These are phyloP conservation scores for Leishmania gerbilli DNA, from an alignment of 208 protist species.

Conservation along the genomic window DNA sequence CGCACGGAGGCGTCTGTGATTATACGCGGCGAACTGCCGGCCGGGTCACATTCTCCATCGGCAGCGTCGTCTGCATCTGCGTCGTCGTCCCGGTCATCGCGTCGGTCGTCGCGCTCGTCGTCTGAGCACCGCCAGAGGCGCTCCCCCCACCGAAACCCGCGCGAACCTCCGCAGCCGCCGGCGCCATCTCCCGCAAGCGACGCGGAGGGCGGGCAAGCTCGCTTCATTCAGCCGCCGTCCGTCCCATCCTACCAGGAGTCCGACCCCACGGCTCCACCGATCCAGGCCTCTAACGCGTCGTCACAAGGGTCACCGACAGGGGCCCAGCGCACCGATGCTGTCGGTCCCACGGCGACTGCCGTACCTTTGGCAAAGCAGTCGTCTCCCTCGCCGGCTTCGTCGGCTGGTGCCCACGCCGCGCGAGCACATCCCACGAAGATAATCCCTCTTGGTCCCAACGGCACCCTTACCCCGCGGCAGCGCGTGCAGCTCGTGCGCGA, in stretches of 20 bases:
- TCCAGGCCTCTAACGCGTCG: not conserved
- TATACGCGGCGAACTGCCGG: conserved; percentile 37
- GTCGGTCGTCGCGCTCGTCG: conserved; percentile 8
- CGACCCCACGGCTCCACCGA: conserved; percentile 18
- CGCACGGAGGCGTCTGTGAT: conserved; percentile 66
- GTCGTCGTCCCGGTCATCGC: conserved; percentile 2
- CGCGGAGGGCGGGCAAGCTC: not conserved
- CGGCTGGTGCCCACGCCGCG: conserved; percentile 1
- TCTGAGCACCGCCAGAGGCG: not conserved
- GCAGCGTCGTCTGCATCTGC: conserved; percentile 12
- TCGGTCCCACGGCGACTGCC: not conserved
- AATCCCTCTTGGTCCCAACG: conserved; percentile 69
- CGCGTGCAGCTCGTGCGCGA: conserved; percentile 74
- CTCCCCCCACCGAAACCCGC: not conserved
- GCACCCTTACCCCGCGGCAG: conserved; percentile 63
- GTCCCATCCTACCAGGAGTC: not conserved
- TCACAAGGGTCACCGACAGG: not conserved
- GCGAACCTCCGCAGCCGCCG: not conserved
- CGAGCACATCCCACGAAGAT: conserved; percentile 35
- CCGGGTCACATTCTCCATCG: conserved; percentile 21
- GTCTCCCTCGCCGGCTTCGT: not conserved
- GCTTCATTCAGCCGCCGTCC: conserved; percentile 29
- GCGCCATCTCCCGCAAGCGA: too few relatives aligned
- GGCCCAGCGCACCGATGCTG: not conserved
- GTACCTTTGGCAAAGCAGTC: not conserved